These are phyloP conservation scores for Diatrype stigma DNA, from an alignment of 2,329 filamentous ascomycete species.

Conservation along the genomic window DNA sequence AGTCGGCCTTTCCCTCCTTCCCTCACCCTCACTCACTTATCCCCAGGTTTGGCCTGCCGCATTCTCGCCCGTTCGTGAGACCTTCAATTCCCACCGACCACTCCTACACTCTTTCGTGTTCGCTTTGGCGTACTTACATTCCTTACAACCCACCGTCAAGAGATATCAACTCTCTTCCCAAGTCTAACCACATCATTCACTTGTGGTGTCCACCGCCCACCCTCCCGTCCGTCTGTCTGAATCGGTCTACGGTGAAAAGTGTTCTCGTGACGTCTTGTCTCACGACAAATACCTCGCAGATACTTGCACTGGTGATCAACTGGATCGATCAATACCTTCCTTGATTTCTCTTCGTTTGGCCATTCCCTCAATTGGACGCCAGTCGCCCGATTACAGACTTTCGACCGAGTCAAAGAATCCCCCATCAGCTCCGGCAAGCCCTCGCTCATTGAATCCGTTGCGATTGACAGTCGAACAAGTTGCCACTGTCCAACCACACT, in stretches of 20 bases:
- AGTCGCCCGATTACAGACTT: conserved; percentile 19
- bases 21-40: neutral
- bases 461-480: conserved; percentile 8
- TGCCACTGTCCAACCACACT: conserved; percentile 19
- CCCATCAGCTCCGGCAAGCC: conserved; percentile 21
- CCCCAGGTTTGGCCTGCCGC: conserved; percentile 15
- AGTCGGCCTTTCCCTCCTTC: neutral
- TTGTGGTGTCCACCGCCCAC: conserved; percentile 3
- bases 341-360: conserved; percentile 18
- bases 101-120: conserved; percentile 20
- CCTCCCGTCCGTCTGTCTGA: neutral
- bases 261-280: conserved; percentile 10
- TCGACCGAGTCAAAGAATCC: neutral
- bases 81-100: conserved; percentile 20
- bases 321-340: conserved; percentile 20
- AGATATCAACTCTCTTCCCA: conserved; percentile 3
- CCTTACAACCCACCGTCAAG: conserved; percentile 14
- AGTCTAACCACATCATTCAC: conserved; percentile 10
- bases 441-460: neutral
- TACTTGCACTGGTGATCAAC: conserved; percentile 9
- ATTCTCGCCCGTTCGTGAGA: conserved; percentile 23
- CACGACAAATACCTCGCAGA: conserved; percentile 1
- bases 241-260: too few relatives aligned
- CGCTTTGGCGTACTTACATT: conserved; percentile 25
- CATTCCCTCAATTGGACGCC: conserved; percentile 24